Evolutionary conservation across 305 asterid genomes (phyloP).

Genomic region (Salvia sclarea): DNA sequence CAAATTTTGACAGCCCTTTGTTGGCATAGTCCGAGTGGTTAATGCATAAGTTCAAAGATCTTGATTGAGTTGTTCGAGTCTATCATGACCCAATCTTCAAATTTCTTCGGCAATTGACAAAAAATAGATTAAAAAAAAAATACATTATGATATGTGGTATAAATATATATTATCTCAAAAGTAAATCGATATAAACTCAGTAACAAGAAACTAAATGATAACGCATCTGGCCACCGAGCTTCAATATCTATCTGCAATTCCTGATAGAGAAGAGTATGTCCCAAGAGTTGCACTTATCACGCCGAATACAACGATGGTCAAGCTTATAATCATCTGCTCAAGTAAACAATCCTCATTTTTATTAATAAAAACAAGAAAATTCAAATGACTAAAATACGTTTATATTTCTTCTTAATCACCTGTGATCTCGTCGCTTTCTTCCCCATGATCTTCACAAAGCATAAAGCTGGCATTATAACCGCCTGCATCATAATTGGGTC

Average conservation of each 20-base stretch:
- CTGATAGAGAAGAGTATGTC: constrained; percentile 53
- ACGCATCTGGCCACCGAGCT: not conserved
- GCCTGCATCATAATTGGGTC: constrained; percentile 38
- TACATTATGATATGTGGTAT: no score
- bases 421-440: constrained; percentile 45
- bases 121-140: no score
- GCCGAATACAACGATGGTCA: constrained; percentile 45
- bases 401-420: constrained; percentile 23
- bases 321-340: constrained; percentile 34
- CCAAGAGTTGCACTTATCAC: constrained; percentile 52
- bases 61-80: no score
- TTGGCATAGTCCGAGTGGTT: no score
- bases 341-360: not conserved
- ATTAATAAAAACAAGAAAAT: not conserved
- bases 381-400: not conserved
- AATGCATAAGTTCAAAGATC: no score
- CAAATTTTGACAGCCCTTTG: no score
- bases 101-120: no score
- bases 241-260: constrained; percentile 41
- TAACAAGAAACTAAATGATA: not conserved
- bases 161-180: not conserved
- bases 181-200: not conserved
- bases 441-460: constrained; percentile 52
- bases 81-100: no score
- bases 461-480: constrained; percentile 50